Percentiles rank a stretch among this genome's conserved stretches.
phyloP scores from a whole-genome alignment of 2,329 filamentous ascomycete genomes.

The Neofusicoccum kwambonambiense region DNA sequence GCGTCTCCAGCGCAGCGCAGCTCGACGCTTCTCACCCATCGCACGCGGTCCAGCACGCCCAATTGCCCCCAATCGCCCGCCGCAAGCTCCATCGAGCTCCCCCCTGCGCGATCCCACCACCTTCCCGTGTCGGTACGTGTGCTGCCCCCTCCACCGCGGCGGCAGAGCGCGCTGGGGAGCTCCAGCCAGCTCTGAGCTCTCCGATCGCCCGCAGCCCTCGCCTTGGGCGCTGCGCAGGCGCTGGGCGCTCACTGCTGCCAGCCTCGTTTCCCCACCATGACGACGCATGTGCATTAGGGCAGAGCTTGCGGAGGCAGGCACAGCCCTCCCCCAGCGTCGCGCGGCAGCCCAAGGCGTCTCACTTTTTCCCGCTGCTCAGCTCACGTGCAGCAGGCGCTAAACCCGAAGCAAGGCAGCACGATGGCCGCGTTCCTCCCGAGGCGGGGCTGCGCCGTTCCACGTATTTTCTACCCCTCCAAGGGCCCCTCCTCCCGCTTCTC shows the following conservation, averaged over 20 bases:
- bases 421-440: constrained; percentile 14
- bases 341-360: constrained; percentile 20
- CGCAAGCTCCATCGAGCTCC: background rate
- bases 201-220: constrained; percentile 8
- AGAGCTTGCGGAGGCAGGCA: constrained; percentile 14
- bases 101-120: background rate
- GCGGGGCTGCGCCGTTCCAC: constrained; percentile 17
- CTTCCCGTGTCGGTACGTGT: background rate
- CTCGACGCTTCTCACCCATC: background rate
- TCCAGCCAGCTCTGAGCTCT: constrained; percentile 16
- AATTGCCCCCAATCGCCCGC: constrained; percentile 10
- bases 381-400: constrained; percentile 23
- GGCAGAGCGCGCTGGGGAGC: constrained; percentile 3
- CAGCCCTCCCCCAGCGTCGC: constrained; percentile 8
- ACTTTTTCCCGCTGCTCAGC: constrained; percentile 17
- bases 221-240: background rate
- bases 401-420: background rate
- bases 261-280: constrained; percentile 14
- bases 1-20: background rate
- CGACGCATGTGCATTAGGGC: constrained; percentile 10
- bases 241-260: background rate
- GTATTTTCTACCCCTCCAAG: constrained; percentile 20
- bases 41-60: background rate
- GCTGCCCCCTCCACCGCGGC: background rate
- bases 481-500: constrained; percentile 34